Evolutionary conservation across 768 basidiomycete species (phyloP).

Genomic region (Boletus rubroflammeus): DNA sequence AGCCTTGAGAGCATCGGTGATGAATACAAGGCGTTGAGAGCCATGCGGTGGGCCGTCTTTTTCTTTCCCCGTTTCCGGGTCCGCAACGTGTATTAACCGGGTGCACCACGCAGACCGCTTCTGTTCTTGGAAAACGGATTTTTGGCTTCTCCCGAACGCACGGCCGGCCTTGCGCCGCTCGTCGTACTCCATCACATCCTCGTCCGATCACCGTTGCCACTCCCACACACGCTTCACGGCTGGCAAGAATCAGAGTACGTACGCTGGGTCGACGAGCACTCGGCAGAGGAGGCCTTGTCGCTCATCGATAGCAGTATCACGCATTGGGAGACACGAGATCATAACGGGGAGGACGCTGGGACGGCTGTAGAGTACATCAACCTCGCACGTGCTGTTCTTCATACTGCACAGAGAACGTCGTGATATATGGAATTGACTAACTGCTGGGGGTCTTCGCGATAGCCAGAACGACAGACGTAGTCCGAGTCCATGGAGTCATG

Average conservation of each 20-base stretch:
- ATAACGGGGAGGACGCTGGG: constrained; percentile 44
- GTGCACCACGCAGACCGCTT: constrained; percentile 54
- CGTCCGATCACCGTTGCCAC: constrained; percentile 78
- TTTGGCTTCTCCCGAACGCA: constrained; percentile 62
- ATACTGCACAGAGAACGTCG: constrained; percentile 31
- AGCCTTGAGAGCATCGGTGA: constrained; percentile 76
- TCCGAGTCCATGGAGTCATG: not conserved
- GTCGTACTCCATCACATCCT: constrained; percentile 90
- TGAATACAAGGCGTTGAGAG: constrained; percentile 82
- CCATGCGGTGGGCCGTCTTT: constrained; percentile 63
- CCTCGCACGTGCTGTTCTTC: constrained; percentile 66
- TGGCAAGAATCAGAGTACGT: constrained; percentile 98
- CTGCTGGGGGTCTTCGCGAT: not conserved
- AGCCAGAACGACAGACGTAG: not conserved
- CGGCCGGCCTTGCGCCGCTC: constrained; percentile 76
- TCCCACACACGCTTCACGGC: constrained; percentile 86
- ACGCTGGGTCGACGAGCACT: constrained; percentile 91
- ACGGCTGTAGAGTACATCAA: constrained; percentile 58
- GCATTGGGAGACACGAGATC: constrained; percentile 75
- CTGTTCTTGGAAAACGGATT: constrained; percentile 82
- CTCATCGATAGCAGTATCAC: constrained; percentile 76
- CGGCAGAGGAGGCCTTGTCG: constrained; percentile 72
- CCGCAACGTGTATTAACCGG: not conserved
- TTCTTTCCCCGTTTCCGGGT: not conserved
- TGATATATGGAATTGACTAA: constrained; percentile 5